Percentiles rank a stretch among this genome's conserved stretches.
Conservation (phyloP, 2,329 filamentous ascomycete species). For the Fusarium sp. region DNA sequence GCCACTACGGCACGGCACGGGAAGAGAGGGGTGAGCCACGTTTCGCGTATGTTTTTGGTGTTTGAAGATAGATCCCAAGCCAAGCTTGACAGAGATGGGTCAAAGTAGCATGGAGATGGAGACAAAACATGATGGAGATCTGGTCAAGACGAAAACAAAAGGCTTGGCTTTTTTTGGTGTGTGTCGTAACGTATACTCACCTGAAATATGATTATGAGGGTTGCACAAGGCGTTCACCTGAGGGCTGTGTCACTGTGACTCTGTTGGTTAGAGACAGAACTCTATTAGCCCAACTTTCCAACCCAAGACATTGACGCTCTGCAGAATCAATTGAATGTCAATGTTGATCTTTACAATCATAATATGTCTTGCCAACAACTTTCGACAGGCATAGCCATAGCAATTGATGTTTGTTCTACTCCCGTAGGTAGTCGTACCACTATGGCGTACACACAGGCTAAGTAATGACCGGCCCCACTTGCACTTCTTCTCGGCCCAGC, state of each 20-base stretch:
- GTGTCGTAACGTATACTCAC: background rate
- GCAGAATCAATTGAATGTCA: background rate
- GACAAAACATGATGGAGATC: background rate
- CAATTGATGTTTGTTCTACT: background rate
- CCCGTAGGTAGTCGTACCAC: too few species aligned
- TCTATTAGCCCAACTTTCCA: background rate
- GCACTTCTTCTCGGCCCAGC: slow-evolving; percentile 25
- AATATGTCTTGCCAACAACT: background rate
- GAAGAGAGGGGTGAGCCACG: background rate
- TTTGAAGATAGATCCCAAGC: background rate
- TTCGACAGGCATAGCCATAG: background rate
- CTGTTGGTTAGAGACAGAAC: background rate
- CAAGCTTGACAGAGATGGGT: background rate
- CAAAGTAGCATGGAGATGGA: background rate
- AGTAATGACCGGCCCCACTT: slow-evolving; percentile 27
- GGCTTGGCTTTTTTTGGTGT: background rate
- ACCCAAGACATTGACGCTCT: background rate
- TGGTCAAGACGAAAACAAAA: background rate
- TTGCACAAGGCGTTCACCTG: background rate
- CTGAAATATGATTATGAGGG: background rate
- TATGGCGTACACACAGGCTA: too few species aligned
- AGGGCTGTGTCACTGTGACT: background rate
- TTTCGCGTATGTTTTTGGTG: background rate
- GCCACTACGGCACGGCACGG: slow-evolving; percentile 28
- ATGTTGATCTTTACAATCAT: background rate